Evolutionary conservation across 2,329 filamentous ascomycete species (phyloP), one percentile per base, ranked within the genome.

Genomic region (Colletotrichum siamense): DNA sequence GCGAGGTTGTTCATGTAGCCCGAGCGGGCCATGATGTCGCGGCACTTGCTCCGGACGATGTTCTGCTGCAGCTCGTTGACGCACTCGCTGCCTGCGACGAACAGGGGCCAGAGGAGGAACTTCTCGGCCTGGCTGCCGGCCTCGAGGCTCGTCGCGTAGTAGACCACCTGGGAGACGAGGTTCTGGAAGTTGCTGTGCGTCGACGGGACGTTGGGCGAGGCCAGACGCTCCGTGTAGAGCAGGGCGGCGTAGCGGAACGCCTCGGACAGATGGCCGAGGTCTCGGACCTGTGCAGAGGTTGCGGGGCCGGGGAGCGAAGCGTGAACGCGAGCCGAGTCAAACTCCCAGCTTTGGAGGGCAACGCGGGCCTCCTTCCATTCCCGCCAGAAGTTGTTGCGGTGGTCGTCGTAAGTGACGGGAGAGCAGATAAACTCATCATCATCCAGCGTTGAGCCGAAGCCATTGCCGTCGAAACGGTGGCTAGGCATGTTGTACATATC

Each of bases 1-100:
- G 94, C 94, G 55, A 98, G 90, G 83, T 98, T 98, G 86, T 98
- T 98, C 89, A 96, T 95, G 86, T 98, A 98, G 2, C 96, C 96
- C 70, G 94, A 96, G 79, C 96, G 94, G 34, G 92, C 91, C 89
- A 96, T 96, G 79, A 98, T 96, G 82, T 96, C 95, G 61, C 93
- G 90, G 85, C 95, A 98, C 80, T 96, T 94, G 79, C 92, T 90
- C 69, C 96, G 92, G 69, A 98, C 94, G 75, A 96, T 92, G 73
- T 92, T 91, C 78, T 96, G 94, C 81, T 98, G 95, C 67, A 93
- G 88, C 81, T 95, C 92, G 79, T 95, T 94, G 78, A 97, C 94
- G 81, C 95, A 98, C 86, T 98, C 96, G 26, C 95, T 96, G 24
- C 96, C 96, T 1, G 94, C 93, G 69, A 98, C 94, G 83, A 98